Conservation (phyloP, 768 basidiomycete species). For the Antrodiella citrinella region DNA sequence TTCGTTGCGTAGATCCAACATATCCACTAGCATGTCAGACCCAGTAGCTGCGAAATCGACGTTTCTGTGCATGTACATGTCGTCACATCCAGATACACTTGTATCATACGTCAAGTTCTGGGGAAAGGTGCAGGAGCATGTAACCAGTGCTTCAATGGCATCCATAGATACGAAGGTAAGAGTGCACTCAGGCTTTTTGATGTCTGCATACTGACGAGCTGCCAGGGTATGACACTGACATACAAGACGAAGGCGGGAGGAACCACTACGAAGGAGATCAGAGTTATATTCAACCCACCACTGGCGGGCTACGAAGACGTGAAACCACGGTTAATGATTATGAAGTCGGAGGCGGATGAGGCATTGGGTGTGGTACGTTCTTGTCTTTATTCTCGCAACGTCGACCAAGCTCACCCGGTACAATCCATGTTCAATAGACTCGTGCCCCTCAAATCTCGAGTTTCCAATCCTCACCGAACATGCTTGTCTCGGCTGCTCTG, state of each 20-base stretch:
- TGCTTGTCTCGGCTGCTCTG: constrained; percentile 19
- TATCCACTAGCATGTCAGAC: constrained; percentile 43
- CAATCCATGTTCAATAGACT: constrained; percentile 33
- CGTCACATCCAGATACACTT: constrained; percentile 72
- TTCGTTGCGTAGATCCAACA: no score
- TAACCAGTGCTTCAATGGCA: constrained; percentile 62
- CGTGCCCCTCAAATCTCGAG: constrained; percentile 52
- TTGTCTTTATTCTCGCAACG: background rate
- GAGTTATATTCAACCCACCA: constrained; percentile 61
- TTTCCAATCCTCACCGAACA: constrained; percentile 38
- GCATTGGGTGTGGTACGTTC: constrained; percentile 65
- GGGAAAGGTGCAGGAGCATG: constrained; percentile 48
- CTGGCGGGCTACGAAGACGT: constrained; percentile 72
- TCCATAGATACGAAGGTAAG: constrained; percentile 58
- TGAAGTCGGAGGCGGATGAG: constrained; percentile 78
- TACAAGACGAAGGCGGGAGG: constrained; percentile 46
- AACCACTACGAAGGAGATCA: constrained; percentile 36
- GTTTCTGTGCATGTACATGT: constrained; percentile 83
- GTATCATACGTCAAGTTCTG: constrained; percentile 78
- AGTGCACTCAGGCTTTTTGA: background rate
- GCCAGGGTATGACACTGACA: constrained; percentile 60
- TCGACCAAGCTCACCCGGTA: background rate
- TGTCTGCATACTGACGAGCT: background rate
- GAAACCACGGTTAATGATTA: constrained; percentile 67
- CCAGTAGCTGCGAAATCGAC: constrained; percentile 68